phyloP scores from a whole-genome alignment of 495 filamentous ascomycete genomes.

The Haplographium delicatum region DNA sequence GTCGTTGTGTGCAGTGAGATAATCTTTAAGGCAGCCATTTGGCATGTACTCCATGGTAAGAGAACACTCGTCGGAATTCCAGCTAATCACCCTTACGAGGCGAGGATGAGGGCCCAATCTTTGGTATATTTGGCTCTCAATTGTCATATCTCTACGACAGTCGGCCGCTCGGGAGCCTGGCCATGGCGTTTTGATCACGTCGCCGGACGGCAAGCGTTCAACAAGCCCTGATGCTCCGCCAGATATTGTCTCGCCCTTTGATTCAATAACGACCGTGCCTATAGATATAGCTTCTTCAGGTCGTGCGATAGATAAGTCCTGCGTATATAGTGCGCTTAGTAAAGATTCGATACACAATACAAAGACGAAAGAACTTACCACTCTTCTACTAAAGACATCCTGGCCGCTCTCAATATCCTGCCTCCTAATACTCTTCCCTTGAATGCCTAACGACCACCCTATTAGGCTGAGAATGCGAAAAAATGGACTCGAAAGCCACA shows the following conservation, averaged over 20 bases:
- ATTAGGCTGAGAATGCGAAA: too few relatives aligned
- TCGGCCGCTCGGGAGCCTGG: neutral
- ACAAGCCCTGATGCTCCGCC: conserved; percentile 15
- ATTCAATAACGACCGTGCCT: neutral
- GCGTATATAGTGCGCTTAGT: neutral
- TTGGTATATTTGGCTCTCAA: conserved; percentile 15
- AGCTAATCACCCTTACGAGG: conserved; percentile 13
- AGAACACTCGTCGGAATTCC: conserved; percentile 10
- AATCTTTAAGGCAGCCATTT: conserved; percentile 29
- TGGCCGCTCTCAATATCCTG: too few relatives aligned
- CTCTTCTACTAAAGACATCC: too few relatives aligned
- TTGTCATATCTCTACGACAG: conserved; percentile 11
- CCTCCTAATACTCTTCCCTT: too few relatives aligned
- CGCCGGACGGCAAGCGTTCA: conserved; percentile 18
- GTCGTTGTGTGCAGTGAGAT: conserved; percentile 21
- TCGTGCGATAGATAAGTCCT: neutral
- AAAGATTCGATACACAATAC: neutral
- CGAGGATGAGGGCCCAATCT: conserved; percentile 15
- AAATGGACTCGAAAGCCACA: too few relatives aligned
- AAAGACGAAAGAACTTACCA: neutral
- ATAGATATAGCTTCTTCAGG: neutral
- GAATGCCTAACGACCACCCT: too few relatives aligned
- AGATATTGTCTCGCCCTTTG: conserved; percentile 6
- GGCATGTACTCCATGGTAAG: conserved; percentile 30
- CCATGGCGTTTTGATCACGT: conserved; percentile 19